Evolutionary conservation across 805 yeast genomes (phyloP).

Genomic region (Spencermartinsiella europaea): DNA sequence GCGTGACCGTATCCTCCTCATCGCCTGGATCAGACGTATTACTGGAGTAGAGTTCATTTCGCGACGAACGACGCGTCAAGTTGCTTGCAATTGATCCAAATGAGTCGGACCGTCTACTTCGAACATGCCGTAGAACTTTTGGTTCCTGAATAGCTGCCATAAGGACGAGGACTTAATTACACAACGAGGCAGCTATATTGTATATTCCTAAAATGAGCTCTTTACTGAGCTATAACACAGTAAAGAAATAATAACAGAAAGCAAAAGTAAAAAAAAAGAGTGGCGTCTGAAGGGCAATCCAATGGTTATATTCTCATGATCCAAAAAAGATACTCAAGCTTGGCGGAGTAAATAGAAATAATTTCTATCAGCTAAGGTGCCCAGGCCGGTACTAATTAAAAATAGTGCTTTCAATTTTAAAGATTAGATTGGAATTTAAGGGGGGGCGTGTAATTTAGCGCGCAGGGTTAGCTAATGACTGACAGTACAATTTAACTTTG

Average conservation of each 20-base stretch:
- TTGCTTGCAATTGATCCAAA: conserved; percentile 6
- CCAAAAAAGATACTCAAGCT: too few species aligned
- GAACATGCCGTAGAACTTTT: background rate
- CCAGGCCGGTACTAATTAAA: too few species aligned
- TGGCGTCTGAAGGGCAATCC: background rate
- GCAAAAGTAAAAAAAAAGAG: background rate
- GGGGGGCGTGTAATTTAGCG: background rate
- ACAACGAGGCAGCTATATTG: background rate
- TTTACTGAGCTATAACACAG: too few species aligned
- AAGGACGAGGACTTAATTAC: background rate
- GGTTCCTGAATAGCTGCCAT: background rate
- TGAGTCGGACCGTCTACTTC: conserved; percentile 8
- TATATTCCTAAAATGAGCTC: background rate
- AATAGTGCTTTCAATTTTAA: too few species aligned
- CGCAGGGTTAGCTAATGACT: conserved; percentile 1
- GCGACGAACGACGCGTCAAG: conserved; percentile 7
- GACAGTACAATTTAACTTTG: too few species aligned
- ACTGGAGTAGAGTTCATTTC: conserved; percentile 3
- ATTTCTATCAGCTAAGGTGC: background rate
- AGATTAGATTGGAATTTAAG: background rate
- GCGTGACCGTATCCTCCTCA: conserved; percentile 9
- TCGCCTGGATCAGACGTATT: conserved; percentile 6
- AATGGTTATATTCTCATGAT: background rate
- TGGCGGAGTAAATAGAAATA: background rate
- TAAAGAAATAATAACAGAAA: too few species aligned